A percentile compares a stretch with the other conserved stretches of the same genome.
These are phyloP conservation scores for Ulvella scutata DNA, from an alignment of 139 green algal species.

Conservation along the genomic window DNA sequence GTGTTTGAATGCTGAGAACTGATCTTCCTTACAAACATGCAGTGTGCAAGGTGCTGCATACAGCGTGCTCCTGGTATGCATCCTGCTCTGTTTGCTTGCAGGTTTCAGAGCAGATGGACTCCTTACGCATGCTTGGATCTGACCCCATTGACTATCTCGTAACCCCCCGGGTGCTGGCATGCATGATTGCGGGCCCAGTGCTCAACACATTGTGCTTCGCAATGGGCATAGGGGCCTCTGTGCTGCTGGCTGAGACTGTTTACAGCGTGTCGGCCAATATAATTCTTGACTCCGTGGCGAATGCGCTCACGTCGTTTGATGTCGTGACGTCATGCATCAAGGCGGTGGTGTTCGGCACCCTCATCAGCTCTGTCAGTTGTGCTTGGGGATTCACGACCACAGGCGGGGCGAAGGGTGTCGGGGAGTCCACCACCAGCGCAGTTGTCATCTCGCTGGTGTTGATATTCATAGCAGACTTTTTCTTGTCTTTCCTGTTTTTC, in stretches of 20 bases:
- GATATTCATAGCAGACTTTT: slow-evolving; percentile 97
- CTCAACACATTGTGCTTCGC: slow-evolving; percentile 94
- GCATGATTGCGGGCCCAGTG: slow-evolving; percentile 79
- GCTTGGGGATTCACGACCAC: slow-evolving; percentile 94
- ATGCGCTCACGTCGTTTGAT: slow-evolving; percentile 73
- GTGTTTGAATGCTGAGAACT: too few species aligned
- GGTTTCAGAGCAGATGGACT: slow-evolving; percentile 97
- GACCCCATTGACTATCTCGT: slow-evolving; percentile 98
- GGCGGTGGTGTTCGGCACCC: slow-evolving; percentile 77
- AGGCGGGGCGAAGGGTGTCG: slow-evolving; percentile 96
- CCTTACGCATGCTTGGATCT: slow-evolving; percentile 77
- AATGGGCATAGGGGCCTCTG: slow-evolving; percentile 77
- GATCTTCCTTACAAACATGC: too few species aligned
- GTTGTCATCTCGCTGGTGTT: slow-evolving; percentile 93
- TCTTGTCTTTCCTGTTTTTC: slow-evolving; percentile 91
- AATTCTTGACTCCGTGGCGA: slow-evolving; percentile 80
- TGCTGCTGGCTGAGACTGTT: slow-evolving; percentile 81
- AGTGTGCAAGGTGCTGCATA: too few species aligned
- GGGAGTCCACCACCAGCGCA: slow-evolving; percentile 87
- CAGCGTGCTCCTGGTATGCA: too few species aligned
- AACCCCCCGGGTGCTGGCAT: slow-evolving; percentile 78
- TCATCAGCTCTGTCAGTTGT: slow-evolving; percentile 81
- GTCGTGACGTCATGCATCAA: slow-evolving; percentile 81
- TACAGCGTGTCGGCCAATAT: slow-evolving; percentile 87
- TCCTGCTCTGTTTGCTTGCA: slow-evolving; percentile 10